Evolutionary conservation across 179 eudicot genomes (phyloP).

Genomic region (Silene vulgaris): DNA sequence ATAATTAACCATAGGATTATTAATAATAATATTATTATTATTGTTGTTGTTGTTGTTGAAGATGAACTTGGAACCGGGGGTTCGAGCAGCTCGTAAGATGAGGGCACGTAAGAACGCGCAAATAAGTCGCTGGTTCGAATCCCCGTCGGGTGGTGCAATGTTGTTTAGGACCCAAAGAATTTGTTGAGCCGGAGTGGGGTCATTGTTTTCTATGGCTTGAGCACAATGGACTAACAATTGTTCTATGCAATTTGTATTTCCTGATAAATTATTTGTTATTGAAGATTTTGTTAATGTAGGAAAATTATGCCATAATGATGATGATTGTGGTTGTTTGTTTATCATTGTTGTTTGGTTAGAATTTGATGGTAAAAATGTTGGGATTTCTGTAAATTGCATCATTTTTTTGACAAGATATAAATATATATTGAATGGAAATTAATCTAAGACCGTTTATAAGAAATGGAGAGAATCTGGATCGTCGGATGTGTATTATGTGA

Average conservation of each 20-base stretch:
- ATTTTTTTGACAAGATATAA: conserved; percentile 16
- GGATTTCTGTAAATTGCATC: conserved; percentile 69
- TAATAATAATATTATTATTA: too few species aligned
- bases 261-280: conserved; percentile 6
- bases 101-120: conserved; percentile 84
- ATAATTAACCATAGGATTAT: not conserved
- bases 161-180: conserved; percentile 90
- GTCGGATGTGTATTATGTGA: not conserved
- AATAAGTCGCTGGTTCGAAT: conserved; percentile 75
- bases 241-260: conserved; percentile 75
- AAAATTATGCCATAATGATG: conserved; percentile 48
- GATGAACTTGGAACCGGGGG: conserved; percentile 44
- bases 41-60: not conserved
- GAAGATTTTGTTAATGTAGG: conserved; percentile 27
- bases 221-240: conserved; percentile 84
- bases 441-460: not conserved
- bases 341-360: conserved; percentile 27
- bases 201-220: conserved; percentile 66
- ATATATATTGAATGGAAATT: not conserved
- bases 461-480: too few species aligned
- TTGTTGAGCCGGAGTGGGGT: conserved; percentile 76
- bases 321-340: conserved; percentile 6
- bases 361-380: conserved; percentile 28
- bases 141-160: conserved; percentile 72
- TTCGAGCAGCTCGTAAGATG: conserved; percentile 51